Conservation (phyloP, 345 rosid species). For the Conringia planisiliqua region DNA sequence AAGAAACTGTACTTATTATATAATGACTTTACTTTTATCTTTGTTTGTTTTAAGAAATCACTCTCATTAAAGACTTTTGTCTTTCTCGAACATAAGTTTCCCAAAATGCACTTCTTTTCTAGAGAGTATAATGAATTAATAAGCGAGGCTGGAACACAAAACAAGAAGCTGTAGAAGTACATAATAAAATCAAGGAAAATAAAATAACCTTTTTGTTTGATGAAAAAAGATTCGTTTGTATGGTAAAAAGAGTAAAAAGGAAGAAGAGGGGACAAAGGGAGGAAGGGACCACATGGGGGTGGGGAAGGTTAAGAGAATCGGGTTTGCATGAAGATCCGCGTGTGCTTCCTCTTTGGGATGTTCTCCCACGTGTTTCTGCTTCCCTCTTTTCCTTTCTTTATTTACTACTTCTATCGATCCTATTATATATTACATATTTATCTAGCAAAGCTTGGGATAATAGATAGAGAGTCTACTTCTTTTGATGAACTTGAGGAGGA, state of each 20-base stretch:
- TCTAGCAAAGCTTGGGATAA: not conserved
- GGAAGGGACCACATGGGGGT: slow-evolving; percentile 30
- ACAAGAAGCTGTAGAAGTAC: not conserved
- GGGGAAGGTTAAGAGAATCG: slow-evolving; percentile 13
- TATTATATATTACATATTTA: not conserved
- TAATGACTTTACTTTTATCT: not conserved
- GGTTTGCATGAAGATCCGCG: slow-evolving; percentile 40
- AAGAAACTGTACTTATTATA: not conserved
- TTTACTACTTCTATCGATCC: not conserved
- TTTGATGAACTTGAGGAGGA: not conserved
- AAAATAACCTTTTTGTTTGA: not conserved
- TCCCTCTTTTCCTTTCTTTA: not conserved
- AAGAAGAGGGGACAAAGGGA: slow-evolving; percentile 24
- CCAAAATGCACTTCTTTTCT: not conserved
- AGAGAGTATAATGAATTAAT: not conserved
- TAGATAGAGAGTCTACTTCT: not conserved
- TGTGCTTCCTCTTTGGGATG: slow-evolving; percentile 38
- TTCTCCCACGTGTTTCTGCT: slow-evolving; percentile 38
- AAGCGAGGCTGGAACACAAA: not conserved
- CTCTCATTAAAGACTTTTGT: not conserved
- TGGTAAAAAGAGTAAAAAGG: not conserved
- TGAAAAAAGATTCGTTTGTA: slow-evolving; percentile 16
- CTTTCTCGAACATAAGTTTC: slow-evolving; percentile 9
- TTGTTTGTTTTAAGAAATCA: not conserved
- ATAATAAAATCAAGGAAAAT: not conserved